These are phyloP conservation scores for Lodderomyces metapsilosis DNA, from an alignment of 1,139 yeast genomes.

Conservation along the genomic window DNA sequence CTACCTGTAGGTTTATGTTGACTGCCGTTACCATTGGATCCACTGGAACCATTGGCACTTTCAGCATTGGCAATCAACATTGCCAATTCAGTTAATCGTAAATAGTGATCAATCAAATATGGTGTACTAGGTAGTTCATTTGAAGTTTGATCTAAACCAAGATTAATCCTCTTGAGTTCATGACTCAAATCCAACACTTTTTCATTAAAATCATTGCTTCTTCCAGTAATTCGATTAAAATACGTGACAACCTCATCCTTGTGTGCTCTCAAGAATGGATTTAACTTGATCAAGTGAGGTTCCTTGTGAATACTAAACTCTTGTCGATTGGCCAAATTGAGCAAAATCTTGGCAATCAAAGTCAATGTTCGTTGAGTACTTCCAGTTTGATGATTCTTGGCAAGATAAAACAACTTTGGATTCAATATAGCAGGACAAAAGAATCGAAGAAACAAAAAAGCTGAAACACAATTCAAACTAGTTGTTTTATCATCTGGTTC, in stretches of 20 bases:
- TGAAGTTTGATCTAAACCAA: slow-evolving; percentile 45
- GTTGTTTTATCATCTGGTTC: slow-evolving; percentile 56
- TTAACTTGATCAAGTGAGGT: slow-evolving; percentile 72
- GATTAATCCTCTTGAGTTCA: slow-evolving; percentile 51
- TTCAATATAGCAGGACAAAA: slow-evolving; percentile 90
- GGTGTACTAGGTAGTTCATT: slow-evolving; percentile 68
- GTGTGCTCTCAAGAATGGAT: slow-evolving; percentile 61
- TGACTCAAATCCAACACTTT: slow-evolving; percentile 58
- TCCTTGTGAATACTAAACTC: slow-evolving; percentile 75
- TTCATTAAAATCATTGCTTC: slow-evolving; percentile 65
- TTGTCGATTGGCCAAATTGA: slow-evolving; percentile 77
- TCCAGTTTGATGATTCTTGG: slow-evolving; percentile 69
- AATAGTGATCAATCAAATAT: slow-evolving; percentile 63
- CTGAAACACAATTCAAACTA: slow-evolving; percentile 71
- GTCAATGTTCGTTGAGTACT: slow-evolving; percentile 75
- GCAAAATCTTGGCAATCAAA: slow-evolving; percentile 74
- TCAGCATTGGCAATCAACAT: slow-evolving; percentile 2
- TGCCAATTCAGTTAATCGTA: slow-evolving; percentile 57
- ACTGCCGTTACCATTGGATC: slow-evolving; percentile 1
- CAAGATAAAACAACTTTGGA: slow-evolving; percentile 78
- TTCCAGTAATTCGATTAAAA: slow-evolving; percentile 69
- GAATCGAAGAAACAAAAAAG: slow-evolving; percentile 80
- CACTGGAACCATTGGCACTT: not conserved
- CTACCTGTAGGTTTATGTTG: slow-evolving; percentile 8
- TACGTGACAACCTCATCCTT: slow-evolving; percentile 61